Base-by-base conservation (phyloP, 23 red algal species). In the Gracilaria gracilis region DNA sequence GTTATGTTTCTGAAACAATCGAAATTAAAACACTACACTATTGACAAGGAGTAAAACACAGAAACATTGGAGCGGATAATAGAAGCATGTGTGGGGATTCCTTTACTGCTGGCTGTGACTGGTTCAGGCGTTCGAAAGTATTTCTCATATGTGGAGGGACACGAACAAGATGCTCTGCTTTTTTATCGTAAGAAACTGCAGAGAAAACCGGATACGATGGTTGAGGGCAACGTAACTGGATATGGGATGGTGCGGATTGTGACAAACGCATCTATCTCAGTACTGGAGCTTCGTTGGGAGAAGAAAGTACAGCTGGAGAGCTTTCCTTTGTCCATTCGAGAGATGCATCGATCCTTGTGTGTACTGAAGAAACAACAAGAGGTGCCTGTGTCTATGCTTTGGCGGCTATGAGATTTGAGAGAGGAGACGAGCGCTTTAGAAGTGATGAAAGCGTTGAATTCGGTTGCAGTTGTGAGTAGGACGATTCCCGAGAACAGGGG, bases 391-490 rank as follows among this genome's bases (percentile, higher is more conserved):
- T 67, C 33, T 9, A 67, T 67, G 62, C 62, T 67, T 12, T 17
- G 20, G 32, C 11, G 62, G 24, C 20, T 67, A 24, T 67, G 62
- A 24, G 62, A 2, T 31, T 33, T 67, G 20, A 67, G 25, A 31
- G 20, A 67, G 24, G 51, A 19, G 9, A 55, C 1, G 51, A 9
- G 19, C 8, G 51, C 51, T 9, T 55, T 67, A 24, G 24, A 67
- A 29, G 58, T 64, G 58, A 64, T 64, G 58, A 64, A 64, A 17
- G 27, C 58, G 21, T 64, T 64, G 58, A 64, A 64, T 29, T n/a
- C 21, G 6, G 58, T 64, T 4, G 58, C 6, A n/a, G 58, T 64
- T 29, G 58, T 64, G 3, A 15, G 16, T 27, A 5, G 4, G 16
- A n/a, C 21, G 58, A 27, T 27, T 29, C 58, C 23, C 4, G 27